A percentile compares a stretch with the other conserved stretches of the same genome.
phyloP scores from a whole-genome alignment of 805 yeast genomes.

The Zygosaccharomyces siamensis region DNA sequence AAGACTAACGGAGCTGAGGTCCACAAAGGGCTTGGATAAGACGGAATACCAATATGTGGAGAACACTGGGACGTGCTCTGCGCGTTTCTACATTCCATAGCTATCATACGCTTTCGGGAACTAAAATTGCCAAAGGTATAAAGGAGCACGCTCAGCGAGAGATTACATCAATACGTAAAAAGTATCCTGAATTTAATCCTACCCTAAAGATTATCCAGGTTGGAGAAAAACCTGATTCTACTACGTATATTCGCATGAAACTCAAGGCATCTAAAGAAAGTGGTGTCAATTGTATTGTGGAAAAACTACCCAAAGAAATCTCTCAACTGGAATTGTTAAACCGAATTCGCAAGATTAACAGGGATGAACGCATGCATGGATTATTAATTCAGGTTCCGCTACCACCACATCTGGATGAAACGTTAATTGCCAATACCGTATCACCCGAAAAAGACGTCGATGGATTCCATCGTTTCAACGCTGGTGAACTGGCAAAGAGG shows the following conservation, averaged over 20 bases:
- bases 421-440: slow-evolving; percentile 62
- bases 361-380: slow-evolving; percentile 60
- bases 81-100: neutral
- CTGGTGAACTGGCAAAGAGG: slow-evolving; percentile 70
- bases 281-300: slow-evolving; percentile 55
- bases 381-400: slow-evolving; percentile 72
- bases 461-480: slow-evolving; percentile 74
- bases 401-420: slow-evolving; percentile 66
- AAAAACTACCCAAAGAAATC: slow-evolving; percentile 53
- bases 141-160: slow-evolving; percentile 41
- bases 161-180: slow-evolving; percentile 31
- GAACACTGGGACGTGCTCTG: neutral
- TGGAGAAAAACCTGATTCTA: slow-evolving; percentile 71
- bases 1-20: too few relatives aligned
- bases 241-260: slow-evolving; percentile 79
- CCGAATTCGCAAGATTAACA: slow-evolving; percentile 52
- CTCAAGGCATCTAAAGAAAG: slow-evolving; percentile 71
- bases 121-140: slow-evolving; percentile 41
- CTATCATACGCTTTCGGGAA: slow-evolving; percentile 44
- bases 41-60: neutral
- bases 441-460: slow-evolving; percentile 70
- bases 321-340: slow-evolving; percentile 53
- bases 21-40: too few relatives aligned
- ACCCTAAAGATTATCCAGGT: slow-evolving; percentile 68
- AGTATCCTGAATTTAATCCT: slow-evolving; percentile 56